Base-by-base conservation (phyloP, 345 rosid species). In the Rhizophora apiculata region DNA sequence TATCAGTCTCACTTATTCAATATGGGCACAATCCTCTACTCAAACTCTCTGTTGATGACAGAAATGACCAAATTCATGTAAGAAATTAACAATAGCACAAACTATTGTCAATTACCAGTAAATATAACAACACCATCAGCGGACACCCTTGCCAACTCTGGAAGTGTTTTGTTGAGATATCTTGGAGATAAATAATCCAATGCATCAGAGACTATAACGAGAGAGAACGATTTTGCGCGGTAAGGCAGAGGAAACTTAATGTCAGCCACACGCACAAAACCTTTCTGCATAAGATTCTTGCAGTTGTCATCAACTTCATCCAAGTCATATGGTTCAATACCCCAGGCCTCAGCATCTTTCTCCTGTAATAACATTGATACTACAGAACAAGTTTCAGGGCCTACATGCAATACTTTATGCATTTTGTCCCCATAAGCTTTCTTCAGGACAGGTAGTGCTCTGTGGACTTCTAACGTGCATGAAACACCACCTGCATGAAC, bases 261-360 rank as follows among this genome's bases (percentile, higher is more conserved):
- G 64, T 96, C 99, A 70, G 98, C 92, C 58, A 92, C 95, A 61
- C 98, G 97, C 20, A 90, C 96, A 69, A 90, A 57, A 56, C 99
- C 98, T 80, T 82, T 92, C 63, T 84, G 90, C 24, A 96, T 95
- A 55, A 92, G 88, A 54, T 66, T 63, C 78, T 87, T 90, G 95
- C 99, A 96, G 79, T 75, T 84, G 60, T 82, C 80, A 76, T 89
- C 98, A 20, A 87, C 90, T 75, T 96, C 99, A 74, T 96, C 99
- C 30, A 90, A 81, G 76, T 92, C 99, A 76, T 96, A 96, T 9
- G 99, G 99, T 72, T 96, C 99, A 27, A 92, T 85, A 46, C 99
- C 99, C 99, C 99, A 92, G 13, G 91, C 95, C 81, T 96, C 99
- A 27, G 90, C 88, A 77, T 90, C 96, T 67, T 89, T 90, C 83